Conservation (phyloP, 2,329 filamentous ascomycete genomes). For the Chaetomium globosum region DNA sequence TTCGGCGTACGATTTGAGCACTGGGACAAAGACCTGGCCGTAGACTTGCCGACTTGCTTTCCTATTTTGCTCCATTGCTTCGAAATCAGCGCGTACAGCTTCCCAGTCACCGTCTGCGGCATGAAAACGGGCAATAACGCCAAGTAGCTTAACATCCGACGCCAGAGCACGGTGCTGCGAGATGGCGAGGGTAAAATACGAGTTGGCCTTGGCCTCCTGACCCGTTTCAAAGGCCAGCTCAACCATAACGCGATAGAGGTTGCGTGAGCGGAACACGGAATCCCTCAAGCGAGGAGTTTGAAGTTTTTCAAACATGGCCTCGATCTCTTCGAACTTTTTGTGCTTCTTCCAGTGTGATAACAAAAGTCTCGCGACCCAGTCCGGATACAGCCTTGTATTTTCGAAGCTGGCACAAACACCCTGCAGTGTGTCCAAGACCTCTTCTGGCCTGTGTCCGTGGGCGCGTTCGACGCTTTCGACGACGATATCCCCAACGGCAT, state of each 20-base stretch:
- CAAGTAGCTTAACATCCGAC: conserved; percentile 43
- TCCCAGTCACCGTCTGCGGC: conserved; percentile 49
- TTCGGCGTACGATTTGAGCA: conserved; percentile 47
- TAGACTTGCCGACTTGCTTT: conserved; percentile 32
- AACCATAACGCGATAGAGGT: conserved; percentile 46
- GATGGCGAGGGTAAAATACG: conserved; percentile 39
- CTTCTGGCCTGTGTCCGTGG: conserved; percentile 37
- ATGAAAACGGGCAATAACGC: conserved; percentile 43
- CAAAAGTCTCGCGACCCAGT: conserved; percentile 46
- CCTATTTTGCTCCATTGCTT: conserved; percentile 36
- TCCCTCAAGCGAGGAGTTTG: conserved; percentile 34
- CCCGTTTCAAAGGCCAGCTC: conserved; percentile 46
- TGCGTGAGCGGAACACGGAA: conserved; percentile 38
- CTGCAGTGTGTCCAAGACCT: conserved; percentile 41
- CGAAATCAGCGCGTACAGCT: conserved; percentile 44
- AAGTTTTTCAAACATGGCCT: conserved; percentile 38
- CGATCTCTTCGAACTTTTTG: conserved; percentile 36
- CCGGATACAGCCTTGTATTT: conserved; percentile 37
- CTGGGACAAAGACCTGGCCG: conserved; percentile 43
- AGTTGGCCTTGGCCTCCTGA: conserved; percentile 40
- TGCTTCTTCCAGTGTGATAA: conserved; percentile 43
- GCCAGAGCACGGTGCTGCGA: conserved; percentile 36
- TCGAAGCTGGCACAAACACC: conserved; percentile 32
- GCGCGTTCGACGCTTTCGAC: conserved; percentile 41
- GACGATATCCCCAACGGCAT: conserved; percentile 40